phyloP scores from a whole-genome alignment of 164 flowering plant genomes.

The Tetrastigma voinierianum region DNA sequence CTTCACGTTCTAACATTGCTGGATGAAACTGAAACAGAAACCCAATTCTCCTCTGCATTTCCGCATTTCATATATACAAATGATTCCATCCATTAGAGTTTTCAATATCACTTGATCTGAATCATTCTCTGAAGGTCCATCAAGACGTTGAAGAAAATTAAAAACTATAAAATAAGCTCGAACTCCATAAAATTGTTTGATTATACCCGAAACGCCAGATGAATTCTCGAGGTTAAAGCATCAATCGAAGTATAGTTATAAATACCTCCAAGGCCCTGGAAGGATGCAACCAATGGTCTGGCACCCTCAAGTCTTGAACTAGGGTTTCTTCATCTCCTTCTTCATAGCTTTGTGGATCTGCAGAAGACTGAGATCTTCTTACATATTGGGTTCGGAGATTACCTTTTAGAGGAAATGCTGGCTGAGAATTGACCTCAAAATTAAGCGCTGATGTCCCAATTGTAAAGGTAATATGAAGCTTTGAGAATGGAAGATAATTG shows the following conservation, averaged over 20 bases:
- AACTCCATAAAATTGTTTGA: too few species aligned
- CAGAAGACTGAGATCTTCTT: slow-evolving; percentile 10
- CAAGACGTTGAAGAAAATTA: too few species aligned
- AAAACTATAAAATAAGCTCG: too few species aligned
- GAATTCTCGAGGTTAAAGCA: not conserved
- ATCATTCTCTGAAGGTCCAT: too few species aligned
- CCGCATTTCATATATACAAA: too few species aligned
- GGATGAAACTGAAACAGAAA: too few species aligned
- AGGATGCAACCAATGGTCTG: slow-evolving; percentile 67
- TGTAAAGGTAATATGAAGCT: not conserved
- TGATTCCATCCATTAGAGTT: too few species aligned
- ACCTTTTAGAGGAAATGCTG: not conserved
- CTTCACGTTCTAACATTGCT: too few species aligned
- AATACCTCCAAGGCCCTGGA: slow-evolving; percentile 78
- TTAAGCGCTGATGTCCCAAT: not conserved
- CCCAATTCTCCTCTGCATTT: too few species aligned
- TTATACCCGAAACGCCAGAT: too few species aligned
- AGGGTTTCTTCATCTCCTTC: slow-evolving; percentile 26
- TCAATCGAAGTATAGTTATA: not conserved
- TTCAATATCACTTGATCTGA: too few species aligned
- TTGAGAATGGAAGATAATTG: not conserved
- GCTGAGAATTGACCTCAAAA: not conserved
- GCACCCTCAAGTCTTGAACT: slow-evolving; percentile 67
- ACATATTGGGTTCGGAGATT: not conserved
- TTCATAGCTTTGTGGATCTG: slow-evolving; percentile 11